These are phyloP conservation scores for Piloderma croceum DNA, from an alignment of 768 basidiomycete genomes.

Conservation along the genomic window DNA sequence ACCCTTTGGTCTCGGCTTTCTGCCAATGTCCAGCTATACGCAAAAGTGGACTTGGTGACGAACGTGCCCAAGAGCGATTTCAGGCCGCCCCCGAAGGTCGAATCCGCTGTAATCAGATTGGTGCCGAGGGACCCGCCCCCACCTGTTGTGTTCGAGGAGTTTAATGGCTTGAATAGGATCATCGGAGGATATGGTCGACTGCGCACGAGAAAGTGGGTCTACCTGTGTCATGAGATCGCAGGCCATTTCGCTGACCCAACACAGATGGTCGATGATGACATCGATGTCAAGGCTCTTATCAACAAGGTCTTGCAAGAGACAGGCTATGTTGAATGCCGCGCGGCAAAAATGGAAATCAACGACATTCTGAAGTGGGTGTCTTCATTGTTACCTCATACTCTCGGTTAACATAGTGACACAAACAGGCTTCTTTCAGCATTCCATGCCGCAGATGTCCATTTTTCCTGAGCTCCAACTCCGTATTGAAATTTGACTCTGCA, in stretches of 20 bases:
- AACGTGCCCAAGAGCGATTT: slow-evolving; percentile 97
- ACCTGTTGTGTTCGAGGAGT: slow-evolving; percentile 93
- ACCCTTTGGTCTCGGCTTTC: slow-evolving; percentile 92
- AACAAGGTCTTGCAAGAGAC: slow-evolving; percentile 69
- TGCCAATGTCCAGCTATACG: slow-evolving; percentile 96
- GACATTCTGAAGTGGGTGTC: slow-evolving; percentile 77
- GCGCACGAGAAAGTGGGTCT: slow-evolving; percentile 56
- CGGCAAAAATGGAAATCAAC: slow-evolving; percentile 90
- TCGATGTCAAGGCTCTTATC: slow-evolving; percentile 63
- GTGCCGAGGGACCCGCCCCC: slow-evolving; percentile 93
- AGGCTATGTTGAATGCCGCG: slow-evolving; percentile 70
- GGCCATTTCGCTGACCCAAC: not conserved
- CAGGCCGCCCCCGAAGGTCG: slow-evolving; percentile 91
- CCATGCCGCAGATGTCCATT: slow-evolving; percentile 70
- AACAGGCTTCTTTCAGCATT: slow-evolving; percentile 66
- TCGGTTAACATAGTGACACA: not conserved
- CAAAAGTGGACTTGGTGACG: slow-evolving; percentile 94
- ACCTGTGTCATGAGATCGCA: not conserved
- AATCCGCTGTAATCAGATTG: slow-evolving; percentile 86
- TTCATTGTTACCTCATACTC: not conserved
- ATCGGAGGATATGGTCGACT: slow-evolving; percentile 89
- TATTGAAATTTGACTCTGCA: no score
- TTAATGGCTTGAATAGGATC: slow-evolving; percentile 90
- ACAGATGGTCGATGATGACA: slow-evolving; percentile 65
- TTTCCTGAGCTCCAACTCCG: no score